Base-by-base conservation (phyloP, 768 basidiomycete species). In the Leccinum pellstonianum region DNA sequence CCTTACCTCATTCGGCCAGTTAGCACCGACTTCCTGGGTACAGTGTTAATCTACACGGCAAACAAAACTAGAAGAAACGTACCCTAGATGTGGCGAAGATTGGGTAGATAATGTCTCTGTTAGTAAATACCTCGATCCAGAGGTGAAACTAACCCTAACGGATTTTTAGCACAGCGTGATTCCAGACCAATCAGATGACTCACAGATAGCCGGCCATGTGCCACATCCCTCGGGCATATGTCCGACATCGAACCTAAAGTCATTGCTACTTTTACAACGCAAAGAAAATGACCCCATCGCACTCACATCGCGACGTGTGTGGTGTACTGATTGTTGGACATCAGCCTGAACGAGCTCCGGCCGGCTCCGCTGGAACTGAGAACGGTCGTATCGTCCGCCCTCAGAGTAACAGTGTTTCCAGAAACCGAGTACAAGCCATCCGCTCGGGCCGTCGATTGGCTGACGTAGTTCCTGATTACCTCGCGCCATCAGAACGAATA, bases 361-460 rank as follows among this genome's bases (percentile, higher is more conserved):
- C 77, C 78, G 0, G 75, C 66, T 6, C 68, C 75, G 7, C 53
- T 54, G 8, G 76, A 4, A 7, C 38, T 63, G 9, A 79, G 68
- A 6, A 63, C 60, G 11, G 77, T 76, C 15, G 62, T 69, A 46
- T 68, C 29, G 43, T 78, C 77, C 4, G 75, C 71, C 1, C 73
- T 66, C 21, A 78, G 57, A 14, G 65, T 71, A 14, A 77, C 67
- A 4, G 64, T 60, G 62, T 82, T 75, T 15, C 77, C 79, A 15
- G 77, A 78, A 3, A 85, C 77, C 60, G 76, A 86, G 3, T 85
- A 87, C 52, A 91, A 68, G 64, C 88, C 87, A 52, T 79, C 68
- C 12, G 74, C 71, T 25, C 76, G 60, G 0, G 88, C 87, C 0
- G 83, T 84, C 2, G 70, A 68, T 56, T 79, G 71, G 60, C 67